A percentile compares a stretch with the other conserved stretches of the same genome.
phyloP scores from a whole-genome alignment of 495 filamentous ascomycete species.

The Sordaria brevicollis region DNA sequence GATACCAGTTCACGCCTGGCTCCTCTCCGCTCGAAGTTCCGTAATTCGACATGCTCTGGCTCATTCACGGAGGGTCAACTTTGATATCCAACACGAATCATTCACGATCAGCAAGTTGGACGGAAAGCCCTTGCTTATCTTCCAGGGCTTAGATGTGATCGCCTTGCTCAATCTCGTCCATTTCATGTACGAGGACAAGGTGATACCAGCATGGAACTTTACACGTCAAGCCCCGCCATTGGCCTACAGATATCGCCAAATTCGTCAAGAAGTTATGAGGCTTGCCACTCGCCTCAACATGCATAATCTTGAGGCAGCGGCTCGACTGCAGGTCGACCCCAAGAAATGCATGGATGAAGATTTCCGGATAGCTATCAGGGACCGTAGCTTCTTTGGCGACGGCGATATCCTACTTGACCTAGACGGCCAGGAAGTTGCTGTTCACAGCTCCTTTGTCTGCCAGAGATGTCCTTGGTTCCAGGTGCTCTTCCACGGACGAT shows the following conservation, averaged over 20 bases:
- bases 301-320: constrained; percentile 58
- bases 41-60: constrained; percentile 54
- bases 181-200: constrained; percentile 70
- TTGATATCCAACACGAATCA: constrained; percentile 36
- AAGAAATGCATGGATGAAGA: constrained; percentile 54
- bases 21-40: constrained; percentile 63
- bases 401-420: constrained; percentile 71
- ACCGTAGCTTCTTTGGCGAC: constrained; percentile 59
- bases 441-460: constrained; percentile 70
- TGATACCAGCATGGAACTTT: constrained; percentile 78
- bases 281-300: constrained; percentile 58
- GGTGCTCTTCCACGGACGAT: constrained; percentile 76
- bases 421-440: constrained; percentile 50
- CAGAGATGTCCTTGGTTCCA: constrained; percentile 88
- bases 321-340: constrained; percentile 59
- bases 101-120: constrained; percentile 46
- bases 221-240: constrained; percentile 50
- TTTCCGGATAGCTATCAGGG: constrained; percentile 53
- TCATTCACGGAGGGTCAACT: constrained; percentile 33
- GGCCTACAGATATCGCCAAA: constrained; percentile 60
- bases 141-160: constrained; percentile 61
- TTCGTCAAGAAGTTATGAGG: constrained; percentile 76
- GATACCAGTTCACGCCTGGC: constrained; percentile 76
- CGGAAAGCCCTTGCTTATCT: constrained; percentile 42
- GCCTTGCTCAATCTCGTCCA: constrained; percentile 67